phyloP scores from a whole-genome alignment of 1,284 basidiomycete genomes.

The Veloboletus limbatus region DNA sequence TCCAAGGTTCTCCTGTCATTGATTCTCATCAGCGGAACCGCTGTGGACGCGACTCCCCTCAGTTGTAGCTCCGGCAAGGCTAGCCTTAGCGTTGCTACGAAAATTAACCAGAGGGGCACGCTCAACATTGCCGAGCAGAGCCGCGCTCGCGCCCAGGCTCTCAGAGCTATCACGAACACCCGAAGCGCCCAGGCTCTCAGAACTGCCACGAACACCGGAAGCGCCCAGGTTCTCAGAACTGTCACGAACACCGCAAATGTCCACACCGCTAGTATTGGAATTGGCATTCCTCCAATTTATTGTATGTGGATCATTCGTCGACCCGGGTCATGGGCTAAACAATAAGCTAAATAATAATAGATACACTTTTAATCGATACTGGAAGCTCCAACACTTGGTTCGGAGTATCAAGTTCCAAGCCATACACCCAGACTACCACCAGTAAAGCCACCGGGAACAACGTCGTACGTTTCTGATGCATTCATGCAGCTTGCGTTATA shows the following conservation, averaged over 20 bases:
- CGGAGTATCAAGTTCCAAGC: not conserved
- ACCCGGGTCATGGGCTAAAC: not conserved
- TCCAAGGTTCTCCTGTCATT: constrained; percentile 11
- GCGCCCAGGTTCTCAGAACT: too few species aligned
- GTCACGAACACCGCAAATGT: constrained; percentile 23
- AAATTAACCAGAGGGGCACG: constrained; percentile 16
- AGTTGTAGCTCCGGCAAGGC: constrained; percentile 10
- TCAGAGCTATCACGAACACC: too few species aligned
- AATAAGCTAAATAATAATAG: not conserved
- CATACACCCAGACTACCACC: constrained; percentile 2
- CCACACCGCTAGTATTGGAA: constrained; percentile 39
- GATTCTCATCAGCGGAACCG: constrained; percentile 11
- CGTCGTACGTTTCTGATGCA: not conserved
- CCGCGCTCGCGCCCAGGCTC: constrained; percentile 5
- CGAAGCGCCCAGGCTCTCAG: too few species aligned
- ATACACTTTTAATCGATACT: constrained; percentile 1
- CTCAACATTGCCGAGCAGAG: constrained; percentile 1
- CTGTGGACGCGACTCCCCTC: constrained; percentile 15
- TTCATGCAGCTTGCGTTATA: not conserved
- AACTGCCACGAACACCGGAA: too few species aligned
- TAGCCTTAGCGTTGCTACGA: constrained; percentile 17
- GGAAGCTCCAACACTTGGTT: constrained; percentile 7
- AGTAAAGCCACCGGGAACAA: not conserved
- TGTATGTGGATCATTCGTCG: constrained; percentile 24
- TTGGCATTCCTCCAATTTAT: constrained; percentile 44